Conservation (phyloP, 140 eudicot species). For the Bidens hawaiensis region DNA sequence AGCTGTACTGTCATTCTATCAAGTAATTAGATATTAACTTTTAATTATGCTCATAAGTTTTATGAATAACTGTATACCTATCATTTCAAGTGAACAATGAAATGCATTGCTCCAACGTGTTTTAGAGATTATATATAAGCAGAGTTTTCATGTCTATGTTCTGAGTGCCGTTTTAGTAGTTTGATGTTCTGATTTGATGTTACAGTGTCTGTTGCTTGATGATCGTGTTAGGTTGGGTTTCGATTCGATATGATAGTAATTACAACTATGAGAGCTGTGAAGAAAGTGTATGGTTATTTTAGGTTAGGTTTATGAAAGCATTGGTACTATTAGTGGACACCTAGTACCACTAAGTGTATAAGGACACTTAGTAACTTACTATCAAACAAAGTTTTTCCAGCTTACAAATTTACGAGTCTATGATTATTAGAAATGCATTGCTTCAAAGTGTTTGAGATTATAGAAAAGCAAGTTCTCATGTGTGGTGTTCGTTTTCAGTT, state of each 20-base stretch:
- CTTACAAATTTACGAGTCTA: neutral
- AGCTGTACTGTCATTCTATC: too few species aligned
- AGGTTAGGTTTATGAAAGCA: neutral
- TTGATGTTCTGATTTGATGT: too few species aligned
- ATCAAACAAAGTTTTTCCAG: neutral
- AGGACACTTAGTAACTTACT: neutral
- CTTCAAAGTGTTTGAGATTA: neutral
- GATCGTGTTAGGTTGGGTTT: neutral
- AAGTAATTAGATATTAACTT: too few species aligned
- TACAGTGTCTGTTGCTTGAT: constrained; percentile 4
- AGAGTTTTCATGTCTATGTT: too few species aligned
- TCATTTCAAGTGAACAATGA: too few species aligned
- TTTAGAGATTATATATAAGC: too few species aligned
- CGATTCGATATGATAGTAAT: neutral
- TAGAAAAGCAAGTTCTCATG: constrained; percentile 9
- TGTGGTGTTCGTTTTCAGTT: constrained; percentile 34
- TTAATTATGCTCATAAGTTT: too few species aligned
- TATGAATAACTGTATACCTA: too few species aligned
- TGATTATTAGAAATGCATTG: neutral
- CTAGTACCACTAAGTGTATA: too few species aligned
- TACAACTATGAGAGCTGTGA: neutral
- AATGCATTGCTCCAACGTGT: too few species aligned
- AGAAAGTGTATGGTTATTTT: neutral
- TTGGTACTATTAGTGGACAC: neutral
- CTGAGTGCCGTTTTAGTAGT: too few species aligned